Conservation (phyloP, 768 basidiomycete genomes). For the Zangia roseola region DNA sequence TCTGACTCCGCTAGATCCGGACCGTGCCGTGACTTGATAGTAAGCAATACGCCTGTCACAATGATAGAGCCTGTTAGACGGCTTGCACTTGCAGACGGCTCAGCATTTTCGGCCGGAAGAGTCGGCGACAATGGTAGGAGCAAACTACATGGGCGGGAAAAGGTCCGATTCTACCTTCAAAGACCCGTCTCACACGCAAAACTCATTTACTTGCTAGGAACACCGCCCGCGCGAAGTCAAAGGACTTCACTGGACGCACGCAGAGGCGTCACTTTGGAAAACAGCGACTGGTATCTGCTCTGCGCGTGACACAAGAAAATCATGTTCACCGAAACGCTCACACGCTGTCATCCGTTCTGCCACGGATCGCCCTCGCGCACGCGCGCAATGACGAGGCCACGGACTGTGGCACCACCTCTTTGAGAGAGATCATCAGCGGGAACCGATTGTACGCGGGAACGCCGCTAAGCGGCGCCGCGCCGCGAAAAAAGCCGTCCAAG, state of each 20-base stretch:
- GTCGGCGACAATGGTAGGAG: conserved; percentile 51
- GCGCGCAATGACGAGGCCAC: conserved; percentile 13
- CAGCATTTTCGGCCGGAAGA: not conserved
- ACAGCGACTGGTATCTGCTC: conserved; percentile 53
- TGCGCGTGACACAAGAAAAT: conserved; percentile 16
- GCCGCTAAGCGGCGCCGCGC: conserved; percentile 3
- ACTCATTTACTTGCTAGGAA: conserved; percentile 46
- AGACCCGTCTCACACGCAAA: not conserved
- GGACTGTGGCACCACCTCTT: not conserved
- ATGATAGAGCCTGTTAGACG: no score
- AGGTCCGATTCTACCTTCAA: conserved; percentile 38
- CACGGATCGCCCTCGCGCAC: conserved; percentile 28
- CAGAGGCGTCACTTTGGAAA: conserved; percentile 63
- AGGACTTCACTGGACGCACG: conserved; percentile 50
- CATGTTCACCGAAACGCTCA: not conserved
- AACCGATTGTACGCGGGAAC: conserved; percentile 5
- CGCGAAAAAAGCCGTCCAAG: conserved; percentile 20
- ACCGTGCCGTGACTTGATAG: no score
- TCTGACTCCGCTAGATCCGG: no score
- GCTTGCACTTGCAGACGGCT: no score
- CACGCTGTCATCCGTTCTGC: conserved; percentile 10
- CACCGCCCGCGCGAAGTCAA: conserved; percentile 54
- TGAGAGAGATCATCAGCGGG: not conserved
- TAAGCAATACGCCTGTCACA: no score
- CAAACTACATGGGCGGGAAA: conserved; percentile 78